Evolutionary conservation across 345 rosid species (phyloP), one percentile per base, ranked within the genome.

Genomic region (Laguncularia racemosa): DNA sequence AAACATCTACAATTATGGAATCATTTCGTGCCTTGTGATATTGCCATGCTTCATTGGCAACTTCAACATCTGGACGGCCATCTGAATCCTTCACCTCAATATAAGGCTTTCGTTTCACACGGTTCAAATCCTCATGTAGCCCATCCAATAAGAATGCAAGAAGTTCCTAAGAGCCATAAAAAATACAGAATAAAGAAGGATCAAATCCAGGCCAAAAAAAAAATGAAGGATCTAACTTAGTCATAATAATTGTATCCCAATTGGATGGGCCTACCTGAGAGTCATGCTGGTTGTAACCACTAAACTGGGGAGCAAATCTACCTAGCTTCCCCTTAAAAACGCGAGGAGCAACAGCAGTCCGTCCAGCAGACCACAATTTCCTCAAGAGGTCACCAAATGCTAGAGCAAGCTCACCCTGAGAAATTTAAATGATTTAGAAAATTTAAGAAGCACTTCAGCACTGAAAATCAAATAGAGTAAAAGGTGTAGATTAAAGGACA

Each of bases 221-320:
- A 1, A 9, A 33, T 2, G 6, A 9, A 33, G 40, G 9, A 33
- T 33, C 40, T 10, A 33, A 33, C 7, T 33, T 1, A 33, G 11
- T 33, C 9, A 10, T 6, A 10, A 33, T 33, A 33, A 33, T 33
- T 33, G 1, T 33, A 33, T 33, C 40, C 40, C 40, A 33, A 33
- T 33, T 33, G 11, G 1, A 33, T 23, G 28, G 28, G 28, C 28
- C 67, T 62, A 92, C 98, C 71, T 92, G 98, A 72, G 95, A 92
- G 85, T 92, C 98, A 64, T 92, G 97, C 76, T 92, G 98, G 69
- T 89, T 89, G 68, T 86, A 86, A 62, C 98, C 98, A 65, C 95
- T 83, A 67, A 92, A 92, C n/a, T 86, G 98, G 13, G 98, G 95
- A 71, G 97, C 95, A 75, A 92, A 92, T 56, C 79, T 84, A 38